These are phyloP conservation scores for Boletus semigastroideus DNA, from an alignment of 1,284 basidiomycete genomes.

Conservation along the genomic window DNA sequence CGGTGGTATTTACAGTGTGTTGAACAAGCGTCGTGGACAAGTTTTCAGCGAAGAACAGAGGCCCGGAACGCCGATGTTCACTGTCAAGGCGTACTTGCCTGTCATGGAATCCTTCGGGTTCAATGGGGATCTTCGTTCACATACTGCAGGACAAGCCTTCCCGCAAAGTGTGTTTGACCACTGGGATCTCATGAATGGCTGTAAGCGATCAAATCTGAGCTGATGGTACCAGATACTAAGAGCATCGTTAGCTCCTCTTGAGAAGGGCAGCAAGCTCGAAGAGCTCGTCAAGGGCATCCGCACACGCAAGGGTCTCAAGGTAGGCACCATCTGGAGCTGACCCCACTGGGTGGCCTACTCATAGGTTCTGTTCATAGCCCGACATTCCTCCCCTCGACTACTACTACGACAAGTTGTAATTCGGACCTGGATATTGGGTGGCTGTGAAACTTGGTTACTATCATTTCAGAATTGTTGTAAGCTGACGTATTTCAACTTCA, in stretches of 20 bases:
- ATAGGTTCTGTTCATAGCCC: conserved; percentile 45
- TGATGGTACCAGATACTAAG: conserved; percentile 15
- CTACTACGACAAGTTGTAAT: conserved; percentile 88
- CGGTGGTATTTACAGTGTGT: conserved; percentile 93
- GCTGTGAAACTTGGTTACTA: conserved; percentile 10
- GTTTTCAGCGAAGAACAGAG: conserved; percentile 98
- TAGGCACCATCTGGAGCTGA: conserved; percentile 26
- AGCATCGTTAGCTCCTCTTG: conserved; percentile 54
- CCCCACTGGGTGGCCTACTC: conserved; percentile 5
- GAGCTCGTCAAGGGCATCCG: conserved; percentile 85
- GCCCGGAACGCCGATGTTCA: conserved; percentile 99
- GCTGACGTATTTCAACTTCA: conserved; percentile 14
- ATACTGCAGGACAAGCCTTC: conserved; percentile 97
- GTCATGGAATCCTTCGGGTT: conserved; percentile 99
- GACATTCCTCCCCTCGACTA: conserved; percentile 84
- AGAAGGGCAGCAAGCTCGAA: conserved; percentile 90
- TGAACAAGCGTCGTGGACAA: conserved; percentile 99
- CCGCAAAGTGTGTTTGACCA: conserved; percentile 95
- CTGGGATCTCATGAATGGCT: conserved; percentile 83
- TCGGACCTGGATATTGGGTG: conserved; percentile 1
- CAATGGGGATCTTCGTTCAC: conserved; percentile 93
- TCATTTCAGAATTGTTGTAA: conserved; percentile 15
- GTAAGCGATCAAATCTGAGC: conserved; percentile 42
- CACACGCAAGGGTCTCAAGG: conserved; percentile 91
- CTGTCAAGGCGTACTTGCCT: conserved; percentile 97